phyloP scores from a whole-genome alignment of 2,329 filamentous ascomycete genomes.

The Pyrenophora teres region DNA sequence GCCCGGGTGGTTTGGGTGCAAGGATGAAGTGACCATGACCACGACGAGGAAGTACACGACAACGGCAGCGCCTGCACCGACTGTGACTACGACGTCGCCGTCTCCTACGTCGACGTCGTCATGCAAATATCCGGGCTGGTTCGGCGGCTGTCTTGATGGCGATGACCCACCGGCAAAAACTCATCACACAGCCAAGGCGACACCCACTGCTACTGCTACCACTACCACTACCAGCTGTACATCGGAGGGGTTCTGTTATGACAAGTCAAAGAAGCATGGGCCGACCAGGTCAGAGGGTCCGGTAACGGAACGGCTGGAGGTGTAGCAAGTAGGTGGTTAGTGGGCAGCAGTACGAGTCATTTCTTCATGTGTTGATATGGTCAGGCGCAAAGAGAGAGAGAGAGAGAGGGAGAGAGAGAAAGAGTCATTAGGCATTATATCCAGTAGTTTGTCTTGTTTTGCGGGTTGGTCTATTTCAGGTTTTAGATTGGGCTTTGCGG shows the following conservation, averaged over 20 bases:
- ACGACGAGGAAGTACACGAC: slow-evolving; percentile 33
- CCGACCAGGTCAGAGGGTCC: slow-evolving; percentile 7
- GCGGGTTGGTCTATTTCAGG: not conserved
- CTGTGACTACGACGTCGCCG: slow-evolving; percentile 37
- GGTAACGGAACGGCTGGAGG: slow-evolving; percentile 33
- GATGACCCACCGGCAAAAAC: slow-evolving; percentile 48
- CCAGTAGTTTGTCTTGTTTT: slow-evolving; percentile 3
- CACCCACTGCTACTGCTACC: slow-evolving; percentile 19
- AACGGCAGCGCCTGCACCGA: slow-evolving; percentile 33
- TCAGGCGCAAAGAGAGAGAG: not conserved
- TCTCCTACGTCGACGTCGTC: slow-evolving; percentile 45
- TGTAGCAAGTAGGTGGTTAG: slow-evolving; percentile 14
- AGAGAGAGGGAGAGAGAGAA: no score
- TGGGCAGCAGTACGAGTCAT: not conserved
- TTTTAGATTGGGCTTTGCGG: not conserved
- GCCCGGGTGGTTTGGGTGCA: slow-evolving; percentile 70
- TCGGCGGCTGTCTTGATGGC: slow-evolving; percentile 56
- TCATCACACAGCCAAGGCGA: slow-evolving; percentile 17
- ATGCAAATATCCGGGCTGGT: slow-evolving; percentile 55
- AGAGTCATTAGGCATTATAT: slow-evolving; percentile 17
- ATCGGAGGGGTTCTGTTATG: slow-evolving; percentile 34
- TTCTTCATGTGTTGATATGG: not conserved
- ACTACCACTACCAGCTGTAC: slow-evolving; percentile 25
- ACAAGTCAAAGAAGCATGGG: slow-evolving; percentile 26
- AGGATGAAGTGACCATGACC: slow-evolving; percentile 54